Evolutionary conservation across 2,329 filamentous ascomycete species (phyloP).

Genomic region (Neopestalotiopsis sp.): DNA sequence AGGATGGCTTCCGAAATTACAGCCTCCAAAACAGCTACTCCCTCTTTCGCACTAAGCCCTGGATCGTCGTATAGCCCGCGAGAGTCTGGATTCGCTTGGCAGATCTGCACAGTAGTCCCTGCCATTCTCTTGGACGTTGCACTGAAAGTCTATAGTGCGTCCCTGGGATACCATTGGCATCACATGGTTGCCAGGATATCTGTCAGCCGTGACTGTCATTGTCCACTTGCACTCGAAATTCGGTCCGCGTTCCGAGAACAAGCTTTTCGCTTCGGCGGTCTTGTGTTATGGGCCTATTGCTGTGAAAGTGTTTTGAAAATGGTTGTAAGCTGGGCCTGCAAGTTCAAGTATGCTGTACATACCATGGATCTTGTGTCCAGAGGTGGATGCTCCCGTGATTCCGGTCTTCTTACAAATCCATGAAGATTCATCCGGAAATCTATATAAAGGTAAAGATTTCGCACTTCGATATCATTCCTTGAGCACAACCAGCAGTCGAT

Average conservation of each 20-base stretch:
- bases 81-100: conserved; percentile 14
- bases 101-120: neutral
- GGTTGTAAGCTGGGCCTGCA: no score
- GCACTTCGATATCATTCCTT: neutral
- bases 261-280: neutral
- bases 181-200: conserved; percentile 4
- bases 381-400: neutral
- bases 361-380: neutral
- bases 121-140: neutral
- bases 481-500: neutral
- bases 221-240: neutral
- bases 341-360: neutral
- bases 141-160: neutral
- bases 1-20: conserved; percentile 25
- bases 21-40: neutral
- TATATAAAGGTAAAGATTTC: neutral
- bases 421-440: neutral
- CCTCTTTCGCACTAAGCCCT: neutral
- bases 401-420: neutral
- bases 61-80: neutral
- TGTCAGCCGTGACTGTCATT: neutral
- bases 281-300: neutral
- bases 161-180: neutral
- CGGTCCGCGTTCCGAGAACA: conserved; percentile 7
- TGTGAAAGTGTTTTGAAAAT: neutral